Base-by-base conservation (phyloP, 257 asterid species). In the Penstemon eatonii region DNA sequence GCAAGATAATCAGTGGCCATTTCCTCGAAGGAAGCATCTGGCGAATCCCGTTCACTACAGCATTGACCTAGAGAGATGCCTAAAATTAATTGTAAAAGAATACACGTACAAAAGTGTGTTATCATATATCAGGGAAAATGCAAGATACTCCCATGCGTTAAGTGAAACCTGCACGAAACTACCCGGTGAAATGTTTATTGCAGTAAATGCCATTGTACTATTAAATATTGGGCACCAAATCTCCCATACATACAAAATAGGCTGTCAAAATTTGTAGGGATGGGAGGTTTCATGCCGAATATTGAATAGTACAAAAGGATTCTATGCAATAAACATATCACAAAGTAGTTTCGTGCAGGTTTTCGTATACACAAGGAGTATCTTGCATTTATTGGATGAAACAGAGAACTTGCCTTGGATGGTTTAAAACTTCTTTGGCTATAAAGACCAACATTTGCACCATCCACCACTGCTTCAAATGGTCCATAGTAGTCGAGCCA, bases 401-500 rank as follows among this genome's bases (percentile, higher is more conserved):
- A 38, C 52, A 76, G 42, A 62, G 65, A 55, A 73, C 86, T 83
- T 73, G 78, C 96, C 92, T 82, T 86, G 13, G 96, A 71, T 33
- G 95, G 92, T 69, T 74, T 83, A 74, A 92, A 88, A 15, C 72
- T 75, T 72, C 84, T 78, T 67, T 90, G 98, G 79, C 86, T 83
- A 72, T 79, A 79, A 68, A 90, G 91, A 40, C 96, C 98, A 39
- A 90, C 72, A 72, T 92, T 92, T 60, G 97, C 98, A 55, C 83
- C 97, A 75, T 92, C 97, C 13, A 92, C 86, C 53, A 92, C 95
- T 9, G 91, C 96, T 71, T 90, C 98, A 73, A 89, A 92, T 25
- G 95, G 97, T 66, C 97, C 97, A 81, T 88, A 79, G 63, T 85
- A 79, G 56, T 86, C 89, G 0, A 92, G 97, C 98, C 98, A 92